Percentiles rank a stretch among this genome's conserved stretches.
phyloP scores from a whole-genome alignment of 2,329 filamentous ascomycete species.

The Alternaria ventricosa region DNA sequence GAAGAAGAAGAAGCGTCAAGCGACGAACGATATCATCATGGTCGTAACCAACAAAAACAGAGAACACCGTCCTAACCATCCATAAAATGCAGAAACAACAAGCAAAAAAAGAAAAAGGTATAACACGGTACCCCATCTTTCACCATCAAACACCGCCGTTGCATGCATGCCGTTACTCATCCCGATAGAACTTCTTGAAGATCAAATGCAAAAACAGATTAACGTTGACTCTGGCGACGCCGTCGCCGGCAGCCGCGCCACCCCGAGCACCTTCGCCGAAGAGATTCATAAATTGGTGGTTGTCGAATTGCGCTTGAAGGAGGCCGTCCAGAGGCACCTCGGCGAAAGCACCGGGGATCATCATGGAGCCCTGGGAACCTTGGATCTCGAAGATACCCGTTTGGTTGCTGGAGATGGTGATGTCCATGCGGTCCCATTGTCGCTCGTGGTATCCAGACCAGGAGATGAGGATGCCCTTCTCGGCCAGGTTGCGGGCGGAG shows the following conservation, averaged over 20 bases:
- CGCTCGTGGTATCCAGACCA: slow-evolving; percentile 84
- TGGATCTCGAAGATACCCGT: slow-evolving; percentile 94
- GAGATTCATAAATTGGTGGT: slow-evolving; percentile 92
- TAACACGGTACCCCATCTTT: background rate
- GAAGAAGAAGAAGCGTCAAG: background rate
- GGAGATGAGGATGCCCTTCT: slow-evolving; percentile 92
- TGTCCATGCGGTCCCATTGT: slow-evolving; percentile 89
- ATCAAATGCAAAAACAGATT: slow-evolving; percentile 95
- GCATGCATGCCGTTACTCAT: slow-evolving; percentile 30
- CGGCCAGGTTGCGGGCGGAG: slow-evolving; percentile 82
- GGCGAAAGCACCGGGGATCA: slow-evolving; percentile 91
- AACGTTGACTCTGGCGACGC: slow-evolving; percentile 82
- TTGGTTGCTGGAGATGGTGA: slow-evolving; percentile 93
- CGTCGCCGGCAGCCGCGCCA: slow-evolving; percentile 21
- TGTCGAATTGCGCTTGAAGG: slow-evolving; percentile 95
- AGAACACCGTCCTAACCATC: background rate
- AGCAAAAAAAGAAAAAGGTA: background rate
- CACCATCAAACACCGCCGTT: background rate
- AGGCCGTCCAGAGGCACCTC: slow-evolving; percentile 90
- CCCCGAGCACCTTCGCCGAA: slow-evolving; percentile 60
- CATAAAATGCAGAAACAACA: background rate
- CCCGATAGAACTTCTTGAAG: slow-evolving; percentile 95
- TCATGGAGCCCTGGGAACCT: slow-evolving; percentile 88
- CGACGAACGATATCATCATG: background rate
- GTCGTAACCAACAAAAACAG: background rate